A percentile compares a stretch with the other conserved stretches of the same genome.
These are phyloP conservation scores for Rhizopogon vinicolor DNA, from an alignment of 768 basidiomycete genomes.

Conservation along the genomic window DNA sequence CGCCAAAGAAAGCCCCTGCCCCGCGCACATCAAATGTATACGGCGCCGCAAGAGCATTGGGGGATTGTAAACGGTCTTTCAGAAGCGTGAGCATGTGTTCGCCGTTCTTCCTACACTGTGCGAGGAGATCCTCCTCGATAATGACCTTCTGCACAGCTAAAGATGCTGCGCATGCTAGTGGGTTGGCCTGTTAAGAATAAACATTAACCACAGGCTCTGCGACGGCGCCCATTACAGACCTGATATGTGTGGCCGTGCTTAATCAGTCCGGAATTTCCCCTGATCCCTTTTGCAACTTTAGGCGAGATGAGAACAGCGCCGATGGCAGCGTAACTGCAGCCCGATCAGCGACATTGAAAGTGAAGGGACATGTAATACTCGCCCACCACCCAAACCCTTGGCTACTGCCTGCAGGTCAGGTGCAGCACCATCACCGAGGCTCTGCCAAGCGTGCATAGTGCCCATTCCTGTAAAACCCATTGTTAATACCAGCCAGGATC, in stretches of 20 bases:
- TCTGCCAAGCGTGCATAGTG: conserved; percentile 83
- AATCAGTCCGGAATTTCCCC: conserved; percentile 63
- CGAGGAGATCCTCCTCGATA: conserved; percentile 62
- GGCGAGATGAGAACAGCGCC: conserved; percentile 78
- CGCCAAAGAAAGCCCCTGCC: conserved; percentile 76
- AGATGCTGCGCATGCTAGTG: conserved; percentile 72
- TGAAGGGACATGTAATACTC: conserved; percentile 16
- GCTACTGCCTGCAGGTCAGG: conserved; percentile 89
- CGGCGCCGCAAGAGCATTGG: conserved; percentile 55
- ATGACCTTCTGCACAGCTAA: conserved; percentile 80
- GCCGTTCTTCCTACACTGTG: conserved; percentile 56
- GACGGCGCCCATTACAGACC: conserved; percentile 27
- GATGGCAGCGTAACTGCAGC: conserved; percentile 67
- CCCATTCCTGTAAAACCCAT: conserved; percentile 61
- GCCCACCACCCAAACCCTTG: conserved; percentile 90
- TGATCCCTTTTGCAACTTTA: conserved; percentile 65
- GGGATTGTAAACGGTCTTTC: conserved; percentile 45
- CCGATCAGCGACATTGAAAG: neutral
- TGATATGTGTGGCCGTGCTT: conserved; percentile 89
- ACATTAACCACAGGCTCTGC: neutral
- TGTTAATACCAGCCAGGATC: neutral
- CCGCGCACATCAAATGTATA: conserved; percentile 81
- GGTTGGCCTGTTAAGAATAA: conserved; percentile 49
- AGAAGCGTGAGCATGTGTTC: conserved; percentile 56
- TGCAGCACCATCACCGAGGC: conserved; percentile 67